Conservation (phyloP, 163 green algal genomes). For the Coccomyxa subellipsoidea region DNA sequence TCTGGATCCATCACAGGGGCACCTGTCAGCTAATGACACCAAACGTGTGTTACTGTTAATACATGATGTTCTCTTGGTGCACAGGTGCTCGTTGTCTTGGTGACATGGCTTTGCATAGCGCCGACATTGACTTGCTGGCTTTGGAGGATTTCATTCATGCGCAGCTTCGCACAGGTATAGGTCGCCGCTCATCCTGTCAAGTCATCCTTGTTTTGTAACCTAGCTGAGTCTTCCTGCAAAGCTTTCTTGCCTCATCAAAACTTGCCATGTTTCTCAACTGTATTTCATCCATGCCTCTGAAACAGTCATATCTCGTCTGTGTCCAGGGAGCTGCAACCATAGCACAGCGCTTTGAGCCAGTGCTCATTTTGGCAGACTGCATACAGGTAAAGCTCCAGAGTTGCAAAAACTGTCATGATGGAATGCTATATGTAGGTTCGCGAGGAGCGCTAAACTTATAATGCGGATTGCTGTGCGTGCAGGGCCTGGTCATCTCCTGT, state of each 20-base stretch:
- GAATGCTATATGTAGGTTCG: too few relatives aligned
- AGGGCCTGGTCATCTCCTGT: constrained; percentile 20
- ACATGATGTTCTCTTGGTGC: not conserved
- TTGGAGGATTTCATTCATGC: constrained; percentile 21
- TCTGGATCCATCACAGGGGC: too few relatives aligned
- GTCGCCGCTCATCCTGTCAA: too few relatives aligned
- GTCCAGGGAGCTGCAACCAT: constrained; percentile 7
- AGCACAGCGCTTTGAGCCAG: constrained; percentile 13
- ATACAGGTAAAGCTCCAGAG: constrained; percentile 15
- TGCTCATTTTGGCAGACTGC: constrained; percentile 22
- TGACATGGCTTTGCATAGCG: constrained; percentile 20
- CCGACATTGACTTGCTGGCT: constrained; percentile 26
- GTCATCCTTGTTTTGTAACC: too few relatives aligned
- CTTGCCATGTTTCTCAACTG: too few relatives aligned
- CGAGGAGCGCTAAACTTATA: too few relatives aligned
- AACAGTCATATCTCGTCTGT: not conserved
- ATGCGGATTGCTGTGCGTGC: not conserved
- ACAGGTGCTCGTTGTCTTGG: constrained; percentile 17
- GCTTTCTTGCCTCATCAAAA: too few relatives aligned
- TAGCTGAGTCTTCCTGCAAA: too few relatives aligned
- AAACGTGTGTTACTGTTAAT: not conserved
- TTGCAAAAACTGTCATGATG: too few relatives aligned
- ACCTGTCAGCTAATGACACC: too few relatives aligned
- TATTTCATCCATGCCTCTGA: too few relatives aligned
- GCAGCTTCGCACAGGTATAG: constrained; percentile 8